These are phyloP conservation scores for Erigeron philadelphicus DNA, from an alignment of 140 eudicot species.

Conservation along the genomic window DNA sequence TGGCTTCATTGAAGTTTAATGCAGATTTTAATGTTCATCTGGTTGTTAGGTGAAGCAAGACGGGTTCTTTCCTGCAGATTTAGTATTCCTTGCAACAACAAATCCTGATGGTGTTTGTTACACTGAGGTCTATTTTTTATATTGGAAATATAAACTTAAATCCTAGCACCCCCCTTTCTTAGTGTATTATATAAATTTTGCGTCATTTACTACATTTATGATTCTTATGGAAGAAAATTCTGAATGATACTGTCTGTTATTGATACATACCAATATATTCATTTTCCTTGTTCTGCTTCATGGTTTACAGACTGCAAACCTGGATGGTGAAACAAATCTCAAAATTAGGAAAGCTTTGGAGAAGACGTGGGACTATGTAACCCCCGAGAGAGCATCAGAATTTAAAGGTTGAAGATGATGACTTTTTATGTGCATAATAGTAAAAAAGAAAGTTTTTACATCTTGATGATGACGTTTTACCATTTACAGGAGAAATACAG, in stretches of 20 bases:
- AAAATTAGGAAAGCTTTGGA: constrained; percentile 95
- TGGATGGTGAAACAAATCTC: constrained; percentile 96
- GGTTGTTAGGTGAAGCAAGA: constrained; percentile 82
- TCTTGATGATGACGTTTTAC: constrained; percentile 13
- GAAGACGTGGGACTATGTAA: constrained; percentile 86
- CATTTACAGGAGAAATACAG: constrained; percentile 76
- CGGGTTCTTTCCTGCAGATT: constrained; percentile 87
- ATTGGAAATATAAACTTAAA: background rate
- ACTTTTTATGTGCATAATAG: constrained; percentile 3
- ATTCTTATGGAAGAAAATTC: background rate
- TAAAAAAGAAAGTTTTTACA: constrained; percentile 2
- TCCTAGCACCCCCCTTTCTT: background rate
- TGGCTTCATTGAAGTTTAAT: background rate
- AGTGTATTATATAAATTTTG: background rate
- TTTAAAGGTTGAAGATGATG: constrained; percentile 57
- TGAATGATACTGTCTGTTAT: constrained; percentile 8
- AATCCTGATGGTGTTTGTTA: constrained; percentile 96
- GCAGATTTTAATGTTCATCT: constrained; percentile 17
- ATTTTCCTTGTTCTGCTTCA: constrained; percentile 14
- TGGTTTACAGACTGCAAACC: constrained; percentile 76
- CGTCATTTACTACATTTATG: background rate
- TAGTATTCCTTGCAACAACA: constrained; percentile 83
- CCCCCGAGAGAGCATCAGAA: constrained; percentile 76
- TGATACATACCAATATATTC: background rate
- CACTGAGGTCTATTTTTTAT: constrained; percentile 52